Base-by-base conservation (phyloP, 2,329 filamentous ascomycete genomes). In the Cladophialophora immunda region DNA sequence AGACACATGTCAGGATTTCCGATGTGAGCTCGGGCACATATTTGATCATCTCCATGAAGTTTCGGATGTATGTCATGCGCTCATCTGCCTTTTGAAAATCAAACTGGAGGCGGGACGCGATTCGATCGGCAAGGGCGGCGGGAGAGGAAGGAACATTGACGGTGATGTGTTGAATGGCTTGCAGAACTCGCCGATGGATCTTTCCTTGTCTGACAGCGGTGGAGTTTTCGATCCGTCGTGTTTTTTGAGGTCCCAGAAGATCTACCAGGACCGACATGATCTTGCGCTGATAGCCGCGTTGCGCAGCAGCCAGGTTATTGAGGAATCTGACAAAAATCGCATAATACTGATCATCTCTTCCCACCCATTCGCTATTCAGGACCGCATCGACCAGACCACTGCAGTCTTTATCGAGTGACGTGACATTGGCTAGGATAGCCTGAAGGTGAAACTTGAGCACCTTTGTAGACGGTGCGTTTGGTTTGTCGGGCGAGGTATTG, bases 1-100 rank as follows among this genome's bases (percentile, higher is more conserved):
- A 90, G 56, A 98, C 90, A 13, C 97, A 82, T 64, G 93, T 89
- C 70, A 97, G 85, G 27, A 98, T 89, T 68, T 96, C 92, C 7
- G 90, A 87, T 68, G 90, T 90, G 38, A 97, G 81, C 66, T 92
- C 89, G 0, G 92, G 90, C 1, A 91, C 87, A 75, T 97, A 97
- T 57, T 88, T 85, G 61, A 91, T 89, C 36, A 98, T 82, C 66
- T 85, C 87, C 29, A 98, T 82, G 9, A 98, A 82, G 76, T 98
- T 97, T 73, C 90, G 86, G 65, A 97, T 90, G 75, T 96, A 99
- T n/a, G 90, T 88, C 72, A 94, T 87, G 76, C 97, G 93, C n/a
- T 87, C 85, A 71, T 89, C 89, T 69, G 90, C 90, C 3, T 90
- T 88, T 61, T 97, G 92, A 69, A 90, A 90, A 58, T 91, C 85